Evolutionary conservation across 78 protist species (phyloP), one percentile per base, ranked within the genome.

Genomic region (Isochrysis galbana): DNA sequence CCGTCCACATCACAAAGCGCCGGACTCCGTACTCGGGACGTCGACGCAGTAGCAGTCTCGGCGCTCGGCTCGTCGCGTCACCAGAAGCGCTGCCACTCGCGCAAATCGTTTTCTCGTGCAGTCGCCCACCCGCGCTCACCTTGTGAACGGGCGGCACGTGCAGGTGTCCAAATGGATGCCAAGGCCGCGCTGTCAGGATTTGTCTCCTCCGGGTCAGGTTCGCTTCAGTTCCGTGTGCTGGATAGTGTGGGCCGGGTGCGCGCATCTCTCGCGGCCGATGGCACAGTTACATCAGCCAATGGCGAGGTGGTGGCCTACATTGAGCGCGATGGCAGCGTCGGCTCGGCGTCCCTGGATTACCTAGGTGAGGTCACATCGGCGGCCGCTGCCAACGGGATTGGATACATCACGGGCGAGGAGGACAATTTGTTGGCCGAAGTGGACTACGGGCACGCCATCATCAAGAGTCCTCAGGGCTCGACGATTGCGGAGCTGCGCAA

Each of bases 71-170:
- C 74, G 10, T 7, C 74, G n/a, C 4, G 74, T 7, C 74, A 61
- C 74, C 61, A 51, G 61, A 61, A 61, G 74, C 4, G 74, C 36
- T 32, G 74, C 74, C n/a, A 7, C 4, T 61, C 82, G 39, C 82
- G 82, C 41, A 72, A 72, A 42, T 72, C 82, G 36, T 72, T 72
- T n/a, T n/a, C 82, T 38, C 82, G 82, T 42, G 82, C 44, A 14
- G 36, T 72, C 23, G 19, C 14, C 29, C 82, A 2, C 23, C n/a
- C 82, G 41, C 82, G 38, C 82, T 72, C 82, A 42, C 82, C 82
- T 22, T 72, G 82, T 42, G 82, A 10, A 25, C 41, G 41, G 45
- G 44, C 82, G 29, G 82, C 21, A 26, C 7, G 22, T 1, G 82
- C 82, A 42, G 82, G 82, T 42, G 41, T 36, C 17, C 29, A 1